Evolutionary conservation across 257 asterid genomes (phyloP).

Genomic region (Nicotiana undulata): DNA sequence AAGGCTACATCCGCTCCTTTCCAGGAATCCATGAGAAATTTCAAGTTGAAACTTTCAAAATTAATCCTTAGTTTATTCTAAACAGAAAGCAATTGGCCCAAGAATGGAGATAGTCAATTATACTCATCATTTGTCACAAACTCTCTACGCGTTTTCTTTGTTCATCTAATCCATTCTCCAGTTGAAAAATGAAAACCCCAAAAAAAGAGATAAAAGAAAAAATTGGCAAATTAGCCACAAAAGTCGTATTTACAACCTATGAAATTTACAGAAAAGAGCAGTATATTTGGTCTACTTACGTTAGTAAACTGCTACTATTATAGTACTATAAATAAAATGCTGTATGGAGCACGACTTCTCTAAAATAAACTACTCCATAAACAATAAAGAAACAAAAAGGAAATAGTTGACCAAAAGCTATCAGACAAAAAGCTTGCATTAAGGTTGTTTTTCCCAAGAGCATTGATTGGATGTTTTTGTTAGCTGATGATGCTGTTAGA

Average conservation of each 20-base stretch:
- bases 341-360: background rate
- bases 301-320: background rate
- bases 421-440: constrained; percentile 28
- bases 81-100: background rate
- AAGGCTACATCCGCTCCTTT: background rate
- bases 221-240: background rate
- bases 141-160: constrained; percentile 20
- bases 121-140: constrained; percentile 7
- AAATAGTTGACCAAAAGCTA: constrained; percentile 39
- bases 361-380: background rate
- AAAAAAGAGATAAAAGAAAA: background rate
- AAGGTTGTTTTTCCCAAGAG: constrained; percentile 7
- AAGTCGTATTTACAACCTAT: background rate
- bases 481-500: constrained; percentile 25
- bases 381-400: background rate
- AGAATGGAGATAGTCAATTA: constrained; percentile 13
- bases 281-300: background rate
- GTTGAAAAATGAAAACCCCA: background rate
- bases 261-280: background rate
- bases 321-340: background rate
- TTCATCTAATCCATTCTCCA: constrained; percentile 4
- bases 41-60: background rate
- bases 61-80: background rate
- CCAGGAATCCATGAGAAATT: background rate
- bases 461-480: constrained; percentile 23